Evolutionary conservation across 140 eudicot species (phyloP), one percentile per base, ranked within the genome.

Genomic region (Oenanthe javanica): DNA sequence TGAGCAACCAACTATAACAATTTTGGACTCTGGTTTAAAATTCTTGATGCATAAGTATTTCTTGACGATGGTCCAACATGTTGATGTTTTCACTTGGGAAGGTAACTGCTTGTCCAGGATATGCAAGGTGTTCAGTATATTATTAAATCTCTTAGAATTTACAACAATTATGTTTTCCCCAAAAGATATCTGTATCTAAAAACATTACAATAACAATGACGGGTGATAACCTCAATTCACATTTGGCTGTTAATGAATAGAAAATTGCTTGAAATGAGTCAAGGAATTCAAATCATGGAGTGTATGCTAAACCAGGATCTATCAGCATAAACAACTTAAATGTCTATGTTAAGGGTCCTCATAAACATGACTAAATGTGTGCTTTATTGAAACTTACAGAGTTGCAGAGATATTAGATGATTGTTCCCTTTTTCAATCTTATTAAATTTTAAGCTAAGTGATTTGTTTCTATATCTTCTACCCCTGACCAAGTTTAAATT

Each of bases 211-310:
- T 2, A 42, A 42, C 45, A 31, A 31, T 31, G 45, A 42, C 45
- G 3, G 45, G 45, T 42, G 45, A 42, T 42, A 42, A 42, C 45
- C 45, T 42, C 45, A 42, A 42, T 2, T 42, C 4, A 42, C 45
- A 42, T 31, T 31, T 31, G 31, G 31, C 31, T 31, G 31, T 31
- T 12, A 11, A 11, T 11, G 54, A 49, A 49, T 49, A 49, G 54
- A 49, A 49, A 49, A 21, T 94, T 46, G 98, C 94, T 67, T 97
- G 98, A 85, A 91, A 92, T 72, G 98, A 92, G 84, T 77, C 92
- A 87, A 92, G 89, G 87, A 81, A 83, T 72, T 89, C 78, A 81
- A 90, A 81, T 82, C 84, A 87, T 82, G 87, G 84, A 83, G 84
- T 80, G 83, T 78, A 85, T 11, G 85, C 90, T 80, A 89, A 89